Evolutionary conservation across 2,329 filamentous ascomycete species (phyloP).

Genomic region (Microdochium bolleyi): DNA sequence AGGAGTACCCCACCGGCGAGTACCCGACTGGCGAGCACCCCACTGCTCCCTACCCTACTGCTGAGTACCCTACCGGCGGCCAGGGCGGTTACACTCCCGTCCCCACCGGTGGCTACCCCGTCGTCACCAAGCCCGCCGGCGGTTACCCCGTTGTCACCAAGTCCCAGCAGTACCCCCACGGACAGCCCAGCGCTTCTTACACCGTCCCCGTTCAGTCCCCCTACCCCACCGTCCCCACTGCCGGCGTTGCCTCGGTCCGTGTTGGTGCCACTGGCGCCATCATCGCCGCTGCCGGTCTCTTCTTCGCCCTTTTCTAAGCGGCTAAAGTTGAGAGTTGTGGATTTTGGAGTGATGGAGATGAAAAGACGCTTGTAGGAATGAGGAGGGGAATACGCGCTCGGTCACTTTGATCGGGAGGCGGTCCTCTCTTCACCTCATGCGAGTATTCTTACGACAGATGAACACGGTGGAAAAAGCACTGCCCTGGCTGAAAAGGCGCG

Average conservation of each 20-base stretch:
- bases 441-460: neutral
- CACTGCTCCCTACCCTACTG: neutral
- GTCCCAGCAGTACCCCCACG: neutral
- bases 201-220: slow-evolving; percentile 10
- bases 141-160: neutral
- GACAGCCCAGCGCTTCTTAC: slow-evolving; percentile 1
- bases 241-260: slow-evolving; percentile 10
- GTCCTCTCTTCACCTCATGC: neutral
- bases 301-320: slow-evolving; percentile 13
- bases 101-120: neutral
- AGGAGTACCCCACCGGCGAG: neutral
- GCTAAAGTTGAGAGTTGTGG: neutral
- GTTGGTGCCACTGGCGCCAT: slow-evolving; percentile 12
- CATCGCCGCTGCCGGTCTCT: slow-evolving; percentile 11
- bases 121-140: neutral
- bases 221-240: slow-evolving; percentile 9
- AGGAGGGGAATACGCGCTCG: neutral
- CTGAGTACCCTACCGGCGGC: neutral
- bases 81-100: neutral
- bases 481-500: neutral
- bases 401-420: neutral
- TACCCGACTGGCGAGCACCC: neutral
- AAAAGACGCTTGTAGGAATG: neutral
- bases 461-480: neutral
- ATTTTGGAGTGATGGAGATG: neutral